Evolutionary conservation across 306 rosid species (phyloP), one percentile per base, ranked within the genome.

Genomic region (Trifolium dubium): DNA sequence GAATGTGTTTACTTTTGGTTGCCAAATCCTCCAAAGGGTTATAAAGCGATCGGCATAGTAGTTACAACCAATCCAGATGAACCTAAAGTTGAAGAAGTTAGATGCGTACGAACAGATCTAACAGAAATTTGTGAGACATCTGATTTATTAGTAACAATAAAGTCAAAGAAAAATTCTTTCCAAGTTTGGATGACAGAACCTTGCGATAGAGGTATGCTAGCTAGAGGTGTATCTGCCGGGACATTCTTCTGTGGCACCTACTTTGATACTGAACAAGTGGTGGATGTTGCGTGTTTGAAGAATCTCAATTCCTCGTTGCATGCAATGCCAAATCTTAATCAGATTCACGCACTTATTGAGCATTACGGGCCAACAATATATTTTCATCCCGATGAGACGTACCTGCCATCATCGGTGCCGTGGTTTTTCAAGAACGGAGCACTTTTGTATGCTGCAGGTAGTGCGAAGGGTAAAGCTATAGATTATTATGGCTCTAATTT

Each of bases 391-490:
- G 75, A 87, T 43, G 98, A 93, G 83, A 51, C 62, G 69, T 93
- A 85, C 89, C 73, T 93, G 85, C 98, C 98, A 56, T 91, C 98
- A 64, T 91, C 98, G 23, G 92, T 93, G 74, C 73, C 84, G n/a
- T 93, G 98, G 98, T 88, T 91, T 74, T 93, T 93, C n/a, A 71
- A 86, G 72, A 91, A 87, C 35, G 97, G 97, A 58, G 90, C 93
- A 4, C 77, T 82, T 17, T 61, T 93, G 76, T 83, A 65, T 82
- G 13, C 87, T 63, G 79, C 80, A 5, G 87, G 75, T 12, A 76
- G 46, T 35, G 72, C 35, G 29, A 60, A 74, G 43, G 92, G 87
- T 31, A 28, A 14, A 5, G 14, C 82, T 10, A 40, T 46, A 43
- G 96, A 75, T 44, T 41, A 70, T 83, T 74, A 32, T 78, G 98